Evolutionary conservation across 2,329 filamentous ascomycete species (phyloP).

Genomic region (Fusarium anthophilum): DNA sequence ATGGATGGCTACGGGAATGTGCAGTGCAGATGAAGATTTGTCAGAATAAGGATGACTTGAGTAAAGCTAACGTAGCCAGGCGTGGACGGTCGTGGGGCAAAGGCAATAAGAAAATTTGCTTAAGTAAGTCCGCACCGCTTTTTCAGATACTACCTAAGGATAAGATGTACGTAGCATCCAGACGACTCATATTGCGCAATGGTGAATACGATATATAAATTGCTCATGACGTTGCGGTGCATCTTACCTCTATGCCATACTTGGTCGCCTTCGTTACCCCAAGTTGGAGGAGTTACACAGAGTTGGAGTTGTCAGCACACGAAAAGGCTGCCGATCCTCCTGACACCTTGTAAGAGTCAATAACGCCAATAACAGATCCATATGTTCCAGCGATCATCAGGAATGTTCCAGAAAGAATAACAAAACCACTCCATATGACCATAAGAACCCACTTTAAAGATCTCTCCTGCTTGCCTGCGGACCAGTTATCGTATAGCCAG

Average conservation of each 20-base stretch:
- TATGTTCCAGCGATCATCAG: conserved; percentile 57
- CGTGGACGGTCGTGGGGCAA: conserved; percentile 9
- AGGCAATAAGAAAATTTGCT: conserved; percentile 26
- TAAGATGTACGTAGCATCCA: neutral
- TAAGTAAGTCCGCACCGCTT: conserved; percentile 22
- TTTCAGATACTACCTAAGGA: neutral
- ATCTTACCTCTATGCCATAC: neutral
- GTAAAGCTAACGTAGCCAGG: neutral
- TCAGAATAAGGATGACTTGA: neutral
- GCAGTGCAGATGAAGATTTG: neutral
- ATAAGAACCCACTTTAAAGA: conserved; percentile 19
- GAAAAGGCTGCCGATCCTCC: conserved; percentile 53
- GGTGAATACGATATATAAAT: neutral
- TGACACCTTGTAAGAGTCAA: conserved; percentile 46
- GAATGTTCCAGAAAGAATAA: conserved; percentile 44
- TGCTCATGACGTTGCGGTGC: neutral
- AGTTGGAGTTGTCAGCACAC: conserved; percentile 55
- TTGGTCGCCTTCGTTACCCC: neutral
- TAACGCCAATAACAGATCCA: conserved; percentile 51
- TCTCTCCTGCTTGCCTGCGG: conserved; percentile 19
- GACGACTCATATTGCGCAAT: neutral
- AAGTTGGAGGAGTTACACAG: neutral
- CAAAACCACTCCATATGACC: conserved; percentile 19
- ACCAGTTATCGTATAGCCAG: conserved; percentile 44
- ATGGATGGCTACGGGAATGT: neutral